Conservation (phyloP, 768 basidiomycete genomes). For the Boletus sp. region DNA sequence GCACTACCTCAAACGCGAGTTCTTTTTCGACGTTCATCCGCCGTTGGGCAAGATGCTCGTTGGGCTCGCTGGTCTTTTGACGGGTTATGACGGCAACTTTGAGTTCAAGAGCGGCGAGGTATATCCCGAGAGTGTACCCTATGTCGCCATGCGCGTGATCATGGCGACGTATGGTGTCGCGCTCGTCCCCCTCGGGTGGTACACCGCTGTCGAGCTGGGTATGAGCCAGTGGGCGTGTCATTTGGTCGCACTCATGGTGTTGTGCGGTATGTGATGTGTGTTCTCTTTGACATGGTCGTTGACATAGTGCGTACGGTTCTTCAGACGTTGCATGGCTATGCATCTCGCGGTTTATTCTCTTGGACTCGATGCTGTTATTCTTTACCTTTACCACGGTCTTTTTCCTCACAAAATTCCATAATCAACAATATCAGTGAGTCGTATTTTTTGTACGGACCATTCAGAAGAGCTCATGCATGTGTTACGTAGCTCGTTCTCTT, state of each 20-base stretch:
- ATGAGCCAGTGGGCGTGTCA: slow-evolving; percentile 90
- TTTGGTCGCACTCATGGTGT: slow-evolving; percentile 89
- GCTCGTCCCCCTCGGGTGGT: slow-evolving; percentile 97
- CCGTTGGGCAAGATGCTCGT: slow-evolving; percentile 99
- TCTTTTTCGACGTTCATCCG: slow-evolving; percentile 99
- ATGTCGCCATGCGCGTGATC: slow-evolving; percentile 92
- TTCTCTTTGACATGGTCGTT: not conserved
- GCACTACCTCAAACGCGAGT: slow-evolving; percentile 97
- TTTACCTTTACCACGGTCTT: slow-evolving; percentile 98
- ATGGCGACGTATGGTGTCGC: slow-evolving; percentile 92
- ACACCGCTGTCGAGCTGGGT: slow-evolving; percentile 89
- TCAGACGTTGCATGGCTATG: slow-evolving; percentile 94
- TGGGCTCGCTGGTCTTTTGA: slow-evolving; percentile 83
- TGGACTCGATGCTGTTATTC: slow-evolving; percentile 98
- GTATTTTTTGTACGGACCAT: not conserved
- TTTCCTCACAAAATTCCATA: slow-evolving; percentile 93
- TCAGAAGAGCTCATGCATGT: slow-evolving; percentile 1
- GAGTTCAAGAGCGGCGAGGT: slow-evolving; percentile 90
- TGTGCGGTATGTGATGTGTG: slow-evolving; percentile 61
- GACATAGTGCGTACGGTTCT: not conserved
- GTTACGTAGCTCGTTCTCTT: slow-evolving; percentile 71
- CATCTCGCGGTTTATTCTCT: slow-evolving; percentile 94
- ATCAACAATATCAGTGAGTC: slow-evolving; percentile 88
- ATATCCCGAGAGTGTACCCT: slow-evolving; percentile 86
- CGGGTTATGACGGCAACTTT: slow-evolving; percentile 88